Conservation (phyloP, 805 yeast genomes). For the Ogataea methylovora region DNA sequence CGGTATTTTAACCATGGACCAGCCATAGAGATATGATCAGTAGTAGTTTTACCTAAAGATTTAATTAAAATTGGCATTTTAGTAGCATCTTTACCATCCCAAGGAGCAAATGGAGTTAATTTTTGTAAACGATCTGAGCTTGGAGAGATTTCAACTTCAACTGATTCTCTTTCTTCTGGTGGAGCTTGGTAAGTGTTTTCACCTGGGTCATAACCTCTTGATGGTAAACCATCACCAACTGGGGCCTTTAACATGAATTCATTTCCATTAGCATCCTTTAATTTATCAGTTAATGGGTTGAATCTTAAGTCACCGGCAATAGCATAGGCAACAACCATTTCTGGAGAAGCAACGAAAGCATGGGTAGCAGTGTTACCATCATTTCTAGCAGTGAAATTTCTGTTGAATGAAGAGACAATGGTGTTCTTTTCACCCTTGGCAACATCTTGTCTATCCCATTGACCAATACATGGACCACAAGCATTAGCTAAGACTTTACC, state of each 20-base stretch:
- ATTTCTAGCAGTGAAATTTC: constrained; percentile 96
- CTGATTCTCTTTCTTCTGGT: constrained; percentile 75
- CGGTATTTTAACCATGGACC: constrained; percentile 99
- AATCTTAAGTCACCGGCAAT: constrained; percentile 89
- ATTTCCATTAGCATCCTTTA: constrained; percentile 61
- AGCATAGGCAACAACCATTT: constrained; percentile 93
- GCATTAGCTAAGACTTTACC: constrained; percentile 94
- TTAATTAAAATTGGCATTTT: constrained; percentile 91
- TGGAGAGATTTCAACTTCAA: constrained; percentile 75
- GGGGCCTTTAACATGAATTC: constrained; percentile 76
- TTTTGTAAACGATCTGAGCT: constrained; percentile 93
- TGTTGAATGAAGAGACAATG: constrained; percentile 93
- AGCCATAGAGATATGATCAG: constrained; percentile 99
- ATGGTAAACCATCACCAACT: constrained; percentile 78
- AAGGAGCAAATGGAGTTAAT: constrained; percentile 87
- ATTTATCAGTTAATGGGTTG: constrained; percentile 86
- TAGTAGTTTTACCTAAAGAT: constrained; percentile 96
- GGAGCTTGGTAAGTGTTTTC: constrained; percentile 95
- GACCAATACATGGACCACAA: constrained; percentile 99
- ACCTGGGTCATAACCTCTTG: constrained; percentile 51
- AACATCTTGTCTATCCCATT: constrained; percentile 93
- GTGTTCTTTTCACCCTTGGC: constrained; percentile 63
- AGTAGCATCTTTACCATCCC: constrained; percentile 93
- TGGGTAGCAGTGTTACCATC: constrained; percentile 97
- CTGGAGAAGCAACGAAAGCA: constrained; percentile 98